Base-by-base conservation (phyloP, 495 filamentous ascomycete species). In the Neurospora sp. region DNA sequence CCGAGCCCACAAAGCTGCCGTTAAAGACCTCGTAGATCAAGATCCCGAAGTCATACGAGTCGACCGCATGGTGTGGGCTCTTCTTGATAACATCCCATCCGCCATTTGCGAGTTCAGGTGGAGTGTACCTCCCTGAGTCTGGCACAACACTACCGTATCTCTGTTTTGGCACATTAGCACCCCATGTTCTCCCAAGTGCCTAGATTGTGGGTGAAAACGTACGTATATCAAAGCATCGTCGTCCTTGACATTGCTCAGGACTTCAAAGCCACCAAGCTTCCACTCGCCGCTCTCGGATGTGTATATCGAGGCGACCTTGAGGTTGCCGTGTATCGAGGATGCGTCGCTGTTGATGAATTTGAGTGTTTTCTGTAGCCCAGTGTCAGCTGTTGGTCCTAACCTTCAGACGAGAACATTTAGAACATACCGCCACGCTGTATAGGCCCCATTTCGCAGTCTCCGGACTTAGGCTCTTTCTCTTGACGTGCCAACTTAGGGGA, bases 401-500 rank as follows among this genome's bases (percentile, higher is more conserved):
- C 3, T 14, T 37, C 54, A 35, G 11, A 35, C 14, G 6, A 27
- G 18, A 1, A 35, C 37, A n/a, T 9, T 10, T 35, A 5, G 18
- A 69, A 79, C 89, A 71, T 85, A 96, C 93, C 78, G 96, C 94
- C 66, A 97, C 86, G 75, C 88, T 92, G 78, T 92, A 92, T 46
- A 98, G 83, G 0, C 96, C 96, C 96, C 96, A 98, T 88, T 97
- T 98, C 7, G 93, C 87, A 1, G 94, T 98, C 82, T 98, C 96
- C 31, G 91, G 88, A 70, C 88, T 93, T 73, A 98, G 77, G 76
- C 90, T 93, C 83, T 92, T 94, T 76, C 94, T 86, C 80, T 91
- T 93, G 48, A 93, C 89, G 77, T 94, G 89, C 94, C 94, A 98
- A 66, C 88, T 86, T 31, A 99, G 85, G 1, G 96, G 96, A 12